These are phyloP conservation scores for Fusarium camptoceras DNA, from an alignment of 2,329 filamentous ascomycete species.

Conservation along the genomic window DNA sequence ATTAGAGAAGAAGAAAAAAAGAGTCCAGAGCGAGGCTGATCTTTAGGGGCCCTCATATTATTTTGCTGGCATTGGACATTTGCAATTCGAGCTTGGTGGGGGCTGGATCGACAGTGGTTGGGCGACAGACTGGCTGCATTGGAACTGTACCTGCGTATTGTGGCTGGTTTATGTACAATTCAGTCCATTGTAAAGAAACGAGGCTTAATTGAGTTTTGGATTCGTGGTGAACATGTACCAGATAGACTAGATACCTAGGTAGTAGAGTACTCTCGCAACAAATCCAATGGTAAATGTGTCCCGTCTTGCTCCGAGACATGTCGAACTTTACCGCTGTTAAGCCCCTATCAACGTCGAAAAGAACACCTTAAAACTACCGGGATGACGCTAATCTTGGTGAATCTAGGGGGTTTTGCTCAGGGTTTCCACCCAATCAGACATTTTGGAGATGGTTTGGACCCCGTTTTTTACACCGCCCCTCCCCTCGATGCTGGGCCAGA, in stretches of 20 bases:
- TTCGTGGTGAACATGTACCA: neutral
- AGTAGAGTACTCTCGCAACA: neutral
- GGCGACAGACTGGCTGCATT: conserved; percentile 16
- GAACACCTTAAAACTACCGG: conserved; percentile 34
- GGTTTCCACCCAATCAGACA: conserved; percentile 17
- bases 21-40: conserved; percentile 9
- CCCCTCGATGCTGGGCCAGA: conserved; percentile 27
- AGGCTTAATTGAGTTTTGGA: neutral
- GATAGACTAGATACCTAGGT: too few relatives aligned
- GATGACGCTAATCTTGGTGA: conserved; percentile 25
- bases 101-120: conserved; percentile 31
- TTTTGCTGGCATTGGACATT: conserved; percentile 13
- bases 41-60: neutral
- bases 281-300: conserved; percentile 9
- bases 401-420: conserved; percentile 6
- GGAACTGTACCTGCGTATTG: conserved; percentile 39
- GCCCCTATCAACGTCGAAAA: conserved; percentile 26
- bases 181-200: neutral
- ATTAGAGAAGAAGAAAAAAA: neutral
- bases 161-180: conserved; percentile 13
- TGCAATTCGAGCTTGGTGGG: conserved; percentile 25
- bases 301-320: conserved; percentile 16
- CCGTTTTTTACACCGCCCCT: conserved; percentile 39
- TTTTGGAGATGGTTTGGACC: neutral
- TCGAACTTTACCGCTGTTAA: conserved; percentile 14